Base-by-base conservation (phyloP, 345 rosid species). In the Pistacia integerrima region DNA sequence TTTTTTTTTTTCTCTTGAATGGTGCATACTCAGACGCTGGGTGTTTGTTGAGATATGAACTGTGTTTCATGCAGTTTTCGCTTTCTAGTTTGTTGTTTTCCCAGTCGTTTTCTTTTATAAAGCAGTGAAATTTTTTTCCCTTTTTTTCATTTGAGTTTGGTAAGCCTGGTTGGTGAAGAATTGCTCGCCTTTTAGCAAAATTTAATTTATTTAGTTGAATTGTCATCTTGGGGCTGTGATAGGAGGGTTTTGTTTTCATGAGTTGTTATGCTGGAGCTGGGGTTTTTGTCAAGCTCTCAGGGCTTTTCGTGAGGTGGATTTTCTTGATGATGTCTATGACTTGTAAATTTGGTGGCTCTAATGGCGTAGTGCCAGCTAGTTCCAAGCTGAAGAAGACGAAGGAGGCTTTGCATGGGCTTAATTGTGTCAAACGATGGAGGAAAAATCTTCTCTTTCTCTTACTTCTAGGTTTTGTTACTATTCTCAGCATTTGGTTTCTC, bases 281-380 rank as follows among this genome's bases (percentile, higher is more conserved):
- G 69, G 68, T 67, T 78, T 64, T 83, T 67, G 68, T 76, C 81
- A 82, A 76, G 77, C 74, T 85, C 22, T 74, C 75, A 65, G 74
- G 79, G 79, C 78, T 78, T 5, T 80, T 79, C 49, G 76, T 67
- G 72, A 76, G 74, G 80, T 81, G 80, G 85, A 77, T 58, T 72
- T 77, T 77, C 75, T 75, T 81, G 62, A 76, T 78, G 72, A 91
- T 92, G 98, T 82, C 88, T 72, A 79, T 82, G 65, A 85, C 86
- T 79, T 75, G 84, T 76, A 82, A 87, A 81, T 80, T 84, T 33
- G 82, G 85, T 69, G 84, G 84, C 69, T 79, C 81, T 25, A 87
- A 77, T 81, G 81, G 86, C 61, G 78, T 78, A 73, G 59, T 81
- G 18, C 81, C 85, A 28, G 77, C 81, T 38, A 82, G 69, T 82